A percentile compares a stretch with the other conserved stretches of the same genome.
phyloP scores from a whole-genome alignment of 176 grass and related monocot species.

The Thalia dealbata region DNA sequence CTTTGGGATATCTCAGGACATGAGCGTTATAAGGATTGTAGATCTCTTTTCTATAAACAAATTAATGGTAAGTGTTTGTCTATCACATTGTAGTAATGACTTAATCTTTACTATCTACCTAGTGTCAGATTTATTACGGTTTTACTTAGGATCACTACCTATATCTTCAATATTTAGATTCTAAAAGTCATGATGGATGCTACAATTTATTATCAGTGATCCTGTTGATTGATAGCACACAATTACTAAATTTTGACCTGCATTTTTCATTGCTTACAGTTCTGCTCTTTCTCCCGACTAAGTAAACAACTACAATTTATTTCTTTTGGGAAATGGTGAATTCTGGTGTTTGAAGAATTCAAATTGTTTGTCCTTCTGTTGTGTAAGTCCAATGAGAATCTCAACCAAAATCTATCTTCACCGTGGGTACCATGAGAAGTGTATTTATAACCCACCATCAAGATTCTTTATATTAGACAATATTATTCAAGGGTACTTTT shows the following conservation, averaged over 20 bases:
- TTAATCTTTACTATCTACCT: background rate
- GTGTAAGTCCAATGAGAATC: background rate
- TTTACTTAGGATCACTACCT: background rate
- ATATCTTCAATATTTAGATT: background rate
- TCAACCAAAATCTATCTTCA: background rate
- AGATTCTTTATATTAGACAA: background rate
- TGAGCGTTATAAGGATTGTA: constrained; percentile 75
- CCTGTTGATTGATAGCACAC: background rate
- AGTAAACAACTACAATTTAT: no score
- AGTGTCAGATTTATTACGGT: background rate
- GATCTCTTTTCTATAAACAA: constrained; percentile 82
- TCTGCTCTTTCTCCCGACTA: no score
- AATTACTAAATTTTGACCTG: background rate
- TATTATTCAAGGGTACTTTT: background rate
- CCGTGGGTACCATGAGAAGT: background rate
- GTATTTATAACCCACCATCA: no score
- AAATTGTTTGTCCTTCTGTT: no score
- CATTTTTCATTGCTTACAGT: background rate
- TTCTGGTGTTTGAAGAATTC: no score
- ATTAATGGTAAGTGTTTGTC: constrained; percentile 53
- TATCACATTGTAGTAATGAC: background rate
- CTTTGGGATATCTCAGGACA: constrained; percentile 94
- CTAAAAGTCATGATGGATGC: background rate
- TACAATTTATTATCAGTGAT: background rate
- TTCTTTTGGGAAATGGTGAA: no score